These are phyloP conservation scores for Leptographium galeiforme DNA, from an alignment of 2,329 filamentous ascomycete genomes.

Conservation along the genomic window DNA sequence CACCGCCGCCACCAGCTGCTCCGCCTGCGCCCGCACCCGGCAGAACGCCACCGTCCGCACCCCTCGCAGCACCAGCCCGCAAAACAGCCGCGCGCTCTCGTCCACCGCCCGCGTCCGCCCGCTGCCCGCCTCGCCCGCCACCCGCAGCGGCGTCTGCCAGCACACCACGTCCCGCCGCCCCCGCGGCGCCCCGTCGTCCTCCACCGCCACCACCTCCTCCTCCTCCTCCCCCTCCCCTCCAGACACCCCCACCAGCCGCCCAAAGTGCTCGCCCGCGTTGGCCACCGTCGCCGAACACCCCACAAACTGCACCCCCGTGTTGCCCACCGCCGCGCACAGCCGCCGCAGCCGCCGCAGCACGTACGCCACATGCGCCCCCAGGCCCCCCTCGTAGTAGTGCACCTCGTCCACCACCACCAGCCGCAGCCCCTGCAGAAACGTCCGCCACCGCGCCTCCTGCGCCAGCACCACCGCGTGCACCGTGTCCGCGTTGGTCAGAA, in stretches of 20 bases:
- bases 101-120: constrained; percentile 71
- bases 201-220: constrained; percentile 53
- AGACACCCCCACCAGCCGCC: constrained; percentile 84
- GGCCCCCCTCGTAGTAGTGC: constrained; percentile 90
- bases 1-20: constrained; percentile 67
- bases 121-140: constrained; percentile 73
- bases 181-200: constrained; percentile 86
- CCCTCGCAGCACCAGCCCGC: constrained; percentile 74
- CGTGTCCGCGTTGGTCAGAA: constrained; percentile 98
- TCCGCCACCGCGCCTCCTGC: constrained; percentile 79
- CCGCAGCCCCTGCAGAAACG: constrained; percentile 72
- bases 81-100: constrained; percentile 84
- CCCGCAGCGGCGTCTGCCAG: constrained; percentile 95
- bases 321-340: constrained; percentile 83
- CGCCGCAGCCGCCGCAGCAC: constrained; percentile 84
- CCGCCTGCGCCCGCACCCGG: constrained; percentile 74
- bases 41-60: constrained; percentile 91
- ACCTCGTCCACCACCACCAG: constrained; percentile 88
- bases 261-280: constrained; percentile 85
- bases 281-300: constrained; percentile 94
- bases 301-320: constrained; percentile 73
- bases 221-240: no score
- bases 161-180: constrained; percentile 90
- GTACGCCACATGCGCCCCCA: constrained; percentile 86
- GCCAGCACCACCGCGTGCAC: constrained; percentile 87